Evolutionary conservation across 192 early-diverging fungal genomes (phyloP), one percentile per base, ranked within the genome.

Genomic region (Fimicolochytrium jonesii): DNA sequence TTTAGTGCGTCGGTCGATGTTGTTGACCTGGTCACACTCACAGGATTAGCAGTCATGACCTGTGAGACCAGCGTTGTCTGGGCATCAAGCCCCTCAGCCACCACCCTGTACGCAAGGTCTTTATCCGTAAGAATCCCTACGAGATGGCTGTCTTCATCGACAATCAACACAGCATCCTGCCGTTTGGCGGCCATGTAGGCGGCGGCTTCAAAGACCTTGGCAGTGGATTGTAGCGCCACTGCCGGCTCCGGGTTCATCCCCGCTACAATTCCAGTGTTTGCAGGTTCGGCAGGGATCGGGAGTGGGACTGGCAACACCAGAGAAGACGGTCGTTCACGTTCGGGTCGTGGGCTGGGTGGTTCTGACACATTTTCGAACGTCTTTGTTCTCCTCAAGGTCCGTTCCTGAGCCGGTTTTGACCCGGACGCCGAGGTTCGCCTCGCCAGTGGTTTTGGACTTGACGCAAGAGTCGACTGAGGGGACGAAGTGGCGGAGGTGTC

Each of bases 41-140:
- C 85, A 15, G 95, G 95, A 59, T 89, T 83, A 60, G 81, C 83
- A 6, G 96, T 99, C 85, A 96, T 96, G 36, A 94, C 93, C 20
- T 92, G 79, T 35, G 87, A 74, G 28, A 96, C 92, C 22, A 84
- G 50, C 22, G 81, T 83, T 3, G 54, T 61, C n/a, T 66, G 53
- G 10, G 70, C 45, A 51, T 78, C 71, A 47, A 77, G 48, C 15
- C 74, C 78, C 56, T 85, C 86, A 17, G 91, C 95, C 17, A 97
- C 93, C 15, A 97, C 94, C 29, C 95, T 79, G 73, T 92, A 97
- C 29, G 94, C 90, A 45, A 98, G 79, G 76, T 98, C 96, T 77
- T 97, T 98, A 52, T 93, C 96, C 0, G 96, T 99, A 65, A 99
- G 90, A 59, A 99, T 99, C 32, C 95, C 96, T 4, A 82, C 78